phyloP scores from a whole-genome alignment of 1,284 basidiomycete species.

The Papiliotrema fonsecae region DNA sequence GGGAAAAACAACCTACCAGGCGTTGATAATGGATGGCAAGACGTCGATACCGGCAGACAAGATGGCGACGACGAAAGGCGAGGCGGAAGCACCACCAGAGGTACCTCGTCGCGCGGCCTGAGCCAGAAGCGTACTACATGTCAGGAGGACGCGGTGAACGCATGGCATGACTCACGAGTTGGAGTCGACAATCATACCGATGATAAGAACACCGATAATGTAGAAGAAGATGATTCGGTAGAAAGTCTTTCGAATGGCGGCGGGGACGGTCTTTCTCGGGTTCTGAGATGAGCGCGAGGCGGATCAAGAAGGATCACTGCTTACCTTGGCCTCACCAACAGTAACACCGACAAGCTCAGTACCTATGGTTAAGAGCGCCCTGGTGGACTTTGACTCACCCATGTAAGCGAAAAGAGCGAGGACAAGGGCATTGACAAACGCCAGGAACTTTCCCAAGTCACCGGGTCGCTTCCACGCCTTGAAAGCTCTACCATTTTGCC shows the following conservation, averaged over 20 bases:
- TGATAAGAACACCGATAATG: constrained; percentile 51
- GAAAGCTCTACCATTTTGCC: constrained; percentile 49
- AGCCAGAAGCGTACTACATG: constrained; percentile 11
- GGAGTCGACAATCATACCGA: constrained; percentile 58
- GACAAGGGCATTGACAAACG: constrained; percentile 41
- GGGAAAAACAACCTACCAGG: constrained; percentile 16
- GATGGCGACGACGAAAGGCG: constrained; percentile 67
- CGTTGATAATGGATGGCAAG: constrained; percentile 51
- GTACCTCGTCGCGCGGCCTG: constrained; percentile 13
- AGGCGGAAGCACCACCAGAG: constrained; percentile 55
- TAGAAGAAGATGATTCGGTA: constrained; percentile 61
- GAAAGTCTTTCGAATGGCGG: constrained; percentile 55
- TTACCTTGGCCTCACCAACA: constrained; percentile 47
- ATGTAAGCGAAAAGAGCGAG: constrained; percentile 52
- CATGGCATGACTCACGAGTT: constrained; percentile 9
- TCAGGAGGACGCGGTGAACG: background rate
- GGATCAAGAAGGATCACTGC: background rate
- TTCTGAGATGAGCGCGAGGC: constrained; percentile 41
- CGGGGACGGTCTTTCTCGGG: constrained; percentile 58
- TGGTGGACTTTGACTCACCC: constrained; percentile 26
- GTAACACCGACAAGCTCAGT: constrained; percentile 56
- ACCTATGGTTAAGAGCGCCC: constrained; percentile 48
- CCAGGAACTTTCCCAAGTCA: constrained; percentile 33
- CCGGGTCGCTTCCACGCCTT: constrained; percentile 24
- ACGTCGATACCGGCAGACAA: constrained; percentile 47